phyloP scores from a whole-genome alignment of 305 asterid species.

The Fraxinus paxiana region DNA sequence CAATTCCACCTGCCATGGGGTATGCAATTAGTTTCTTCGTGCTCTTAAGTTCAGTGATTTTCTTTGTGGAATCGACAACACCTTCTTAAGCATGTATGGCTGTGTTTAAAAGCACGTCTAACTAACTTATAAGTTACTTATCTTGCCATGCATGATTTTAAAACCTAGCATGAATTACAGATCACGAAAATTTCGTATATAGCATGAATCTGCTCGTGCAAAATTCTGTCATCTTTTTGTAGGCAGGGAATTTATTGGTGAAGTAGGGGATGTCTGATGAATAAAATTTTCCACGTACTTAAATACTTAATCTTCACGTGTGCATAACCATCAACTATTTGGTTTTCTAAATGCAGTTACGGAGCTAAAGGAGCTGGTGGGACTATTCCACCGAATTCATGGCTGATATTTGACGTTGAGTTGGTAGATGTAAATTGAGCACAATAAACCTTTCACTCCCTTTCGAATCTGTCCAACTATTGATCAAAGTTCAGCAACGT shows the following conservation, averaged over 20 bases:
- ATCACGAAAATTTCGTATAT: not conserved
- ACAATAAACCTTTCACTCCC: not conserved
- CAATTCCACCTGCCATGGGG: slow-evolving; percentile 81
- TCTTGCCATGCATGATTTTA: not conserved
- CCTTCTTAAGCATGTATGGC: not conserved
- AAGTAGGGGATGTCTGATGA: not conserved
- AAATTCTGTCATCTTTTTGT: not conserved
- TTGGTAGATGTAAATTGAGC: slow-evolving; percentile 57
- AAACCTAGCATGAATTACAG: not conserved
- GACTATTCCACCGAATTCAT: slow-evolving; percentile 72
- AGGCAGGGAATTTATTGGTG: not conserved
- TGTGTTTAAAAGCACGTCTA: not conserved
- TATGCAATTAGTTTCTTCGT: slow-evolving; percentile 27
- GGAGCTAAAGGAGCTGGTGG: slow-evolving; percentile 57
- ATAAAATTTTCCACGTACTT: not conserved
- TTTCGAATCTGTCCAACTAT: not conserved
- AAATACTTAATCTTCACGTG: not conserved
- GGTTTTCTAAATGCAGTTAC: slow-evolving; percentile 47
- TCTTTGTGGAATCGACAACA: not conserved
- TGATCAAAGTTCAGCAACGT: not conserved
- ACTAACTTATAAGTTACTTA: not conserved
- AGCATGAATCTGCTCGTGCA: not conserved
- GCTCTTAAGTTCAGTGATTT: not conserved
- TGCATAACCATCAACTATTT: not conserved
- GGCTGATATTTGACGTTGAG: slow-evolving; percentile 88